Evolutionary conservation across 2,329 filamentous ascomycete species (phyloP), one percentile per base, ranked within the genome.

Genomic region (Alternaria sp.): DNA sequence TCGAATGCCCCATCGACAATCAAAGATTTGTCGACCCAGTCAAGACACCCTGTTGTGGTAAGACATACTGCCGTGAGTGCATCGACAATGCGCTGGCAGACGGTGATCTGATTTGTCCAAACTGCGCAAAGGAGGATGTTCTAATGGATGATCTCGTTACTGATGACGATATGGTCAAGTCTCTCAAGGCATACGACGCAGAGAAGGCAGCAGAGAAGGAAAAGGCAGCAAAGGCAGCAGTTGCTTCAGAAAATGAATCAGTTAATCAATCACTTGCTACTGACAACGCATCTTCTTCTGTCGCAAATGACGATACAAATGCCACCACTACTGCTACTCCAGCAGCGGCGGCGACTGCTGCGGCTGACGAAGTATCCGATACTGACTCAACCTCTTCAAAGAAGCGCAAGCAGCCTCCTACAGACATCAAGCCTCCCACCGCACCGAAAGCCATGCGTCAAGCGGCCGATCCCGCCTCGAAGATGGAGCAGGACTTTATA

Each of bases 41-140:
- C 86, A 97, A 97, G 88, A 98, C 95, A 77, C 94, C 95, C 70
- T 99, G 95, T 87, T 99, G 95, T 86, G 88, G 92, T 83, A 96
- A 92, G 87, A 97, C 94, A 78, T 99, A 97, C 86, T 99, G 95
- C 87, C 95, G 95, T 88, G 93, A 97, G 80, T 99, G 95, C 90
- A 97, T 99, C 83, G 96, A 95, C 80, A 97, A 97, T 87, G 92
- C 94, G 82, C 90, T 99, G 81, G 94, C 97, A 82, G 94, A 98
- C 85, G 95, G 91, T 87, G 95, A 99, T 86, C 93, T 99, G 82
- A 86, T 94, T 81, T 99, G 95, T 81, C 95, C 95, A 67, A 90
- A 90, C 71, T 99, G 95, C 85, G 89, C 92, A 81, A 91, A 90
- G 65, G 93, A 97, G 78, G 92, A 92, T 75, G 92, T 97, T 67